Evolutionary conservation across 1,284 basidiomycete genomes (phyloP), one percentile per base, ranked within the genome.

Genomic region (Sporisorium iseilematis-ciliati): DNA sequence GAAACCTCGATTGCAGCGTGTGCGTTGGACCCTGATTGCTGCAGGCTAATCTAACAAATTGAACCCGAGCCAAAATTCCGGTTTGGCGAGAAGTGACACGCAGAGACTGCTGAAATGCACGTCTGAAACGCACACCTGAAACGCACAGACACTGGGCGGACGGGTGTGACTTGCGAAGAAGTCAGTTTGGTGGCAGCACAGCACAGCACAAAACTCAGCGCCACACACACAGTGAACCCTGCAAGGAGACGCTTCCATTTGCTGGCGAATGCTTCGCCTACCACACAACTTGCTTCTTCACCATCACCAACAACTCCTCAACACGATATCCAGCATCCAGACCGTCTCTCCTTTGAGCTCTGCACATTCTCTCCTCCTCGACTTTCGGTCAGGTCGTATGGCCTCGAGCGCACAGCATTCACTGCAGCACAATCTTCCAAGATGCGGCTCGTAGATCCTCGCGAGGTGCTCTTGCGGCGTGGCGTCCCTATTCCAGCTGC

Each of bases 381-480:
- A 4, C 31, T 2, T 6, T 2, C 31, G 31, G 31, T 33, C 6
- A 12, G 8, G 7, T 33, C 10, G 4, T 11, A 33, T 2, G 6
- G 31, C 8, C 31, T 33, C 31, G 31, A 33, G 31, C 12, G 12
- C 50, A 40, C 35, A 10, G 38, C 42, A 35, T 61, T 20, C 42
- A 33, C 35, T 7, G 23, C 33, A 10, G 29, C 26, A 14, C 7
- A 35, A 11, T 25, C 23, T 42, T 7, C n/a, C 33, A 59, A 31
- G 12, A 76, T 76, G 74, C 74, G 65, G 48, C 53, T 76, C 4
- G 29, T 76, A 18, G 61, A 76, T 29, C 74, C 74, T n/a, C 57
- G 69, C 41, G 55, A 72, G 52, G 65, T 76, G 42, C 46, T 76
- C 48, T 50, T 48, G 60, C 57, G 61, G 62, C 65, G 69, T 18